Base-by-base conservation (phyloP, 108 stramenopile genomes). In the Skeletonema marinoi region DNA sequence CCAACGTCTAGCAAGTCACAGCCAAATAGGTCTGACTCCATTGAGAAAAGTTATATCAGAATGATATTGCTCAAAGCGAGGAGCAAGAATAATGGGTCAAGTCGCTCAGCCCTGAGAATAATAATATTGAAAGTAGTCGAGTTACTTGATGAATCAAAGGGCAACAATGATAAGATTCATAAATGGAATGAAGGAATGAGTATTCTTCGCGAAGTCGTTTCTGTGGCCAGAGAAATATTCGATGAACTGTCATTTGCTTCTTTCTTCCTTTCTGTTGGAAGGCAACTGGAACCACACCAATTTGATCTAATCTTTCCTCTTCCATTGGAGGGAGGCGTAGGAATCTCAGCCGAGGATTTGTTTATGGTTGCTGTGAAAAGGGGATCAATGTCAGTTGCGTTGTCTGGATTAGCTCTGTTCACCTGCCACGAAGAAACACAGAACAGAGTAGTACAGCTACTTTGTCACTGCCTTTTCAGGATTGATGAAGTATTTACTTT, bases 291-390 rank as follows among this genome's bases (percentile, higher is more conserved):
- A 72, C 85, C 85, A 3, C 78, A 80, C 54, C 72, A 78, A 46
- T 84, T 86, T 41, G 65, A 68, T 50, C 74, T 78, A n/a, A 68
- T 86, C 16, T 84, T 86, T 72, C 86, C 85, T 48, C 70, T 86
- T 46, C 78, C 78, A 19, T 41, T 17, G 12, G 42, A 60, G 42
- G 41, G 16, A 42, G 25, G 36, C n/a, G 21, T 13, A 44, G 63
- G 21, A n/a, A 48, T 35, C 54, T 70, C 82, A 42, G 61, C 68
- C 16, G 78, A 86, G 59, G 79, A 84, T 70, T 60, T 84, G 7
- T 86, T 84, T 31, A 25, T 16, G 11, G 54, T 65, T 9, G 62
- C 86, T 3, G 64, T 70, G 35, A 32, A 60, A 29, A 48, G 60
- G 16, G 86, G 86, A 17, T 84, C 86, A 36, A 73, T 86, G 54